Conservation (phyloP, 2,329 filamentous ascomycete genomes). For the Fusarium heterosporum region DNA sequence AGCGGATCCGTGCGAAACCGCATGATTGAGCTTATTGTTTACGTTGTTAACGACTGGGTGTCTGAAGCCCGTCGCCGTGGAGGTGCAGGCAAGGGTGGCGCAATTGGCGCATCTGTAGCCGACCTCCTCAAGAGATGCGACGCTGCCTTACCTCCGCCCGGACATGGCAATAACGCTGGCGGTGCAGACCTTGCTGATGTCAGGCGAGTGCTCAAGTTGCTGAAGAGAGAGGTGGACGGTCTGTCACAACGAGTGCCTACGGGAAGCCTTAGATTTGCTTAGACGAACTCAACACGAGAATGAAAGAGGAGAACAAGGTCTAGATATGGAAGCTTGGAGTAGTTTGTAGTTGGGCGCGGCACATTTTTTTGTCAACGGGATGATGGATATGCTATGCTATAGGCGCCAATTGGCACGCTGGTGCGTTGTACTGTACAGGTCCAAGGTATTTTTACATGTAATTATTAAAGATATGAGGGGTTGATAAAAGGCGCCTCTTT, state of each 20-base stretch:
- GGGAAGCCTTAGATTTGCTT: conserved; percentile 61
- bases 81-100: conserved; percentile 54
- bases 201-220: conserved; percentile 55
- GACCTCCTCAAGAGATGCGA: conserved; percentile 66
- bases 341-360: conserved; percentile 31
- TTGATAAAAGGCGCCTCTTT: conserved; percentile 28
- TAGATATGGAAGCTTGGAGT: conserved; percentile 33
- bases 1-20: conserved; percentile 62
- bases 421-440: conserved; percentile 48
- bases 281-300: conserved; percentile 33
- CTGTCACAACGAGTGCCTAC: conserved; percentile 58
- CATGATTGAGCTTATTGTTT: conserved; percentile 67
- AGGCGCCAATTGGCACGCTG: conserved; percentile 47
- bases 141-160: conserved; percentile 55
- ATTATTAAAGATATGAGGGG: conserved; percentile 45
- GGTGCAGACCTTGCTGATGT: conserved; percentile 60
- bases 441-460: conserved; percentile 44
- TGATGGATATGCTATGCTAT: conserved; percentile 48
- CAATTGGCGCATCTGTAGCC: conserved; percentile 58
- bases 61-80: conserved; percentile 62
- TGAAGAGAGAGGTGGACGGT: conserved; percentile 59
- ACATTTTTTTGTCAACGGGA: conserved; percentile 44
- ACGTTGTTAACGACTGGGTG: conserved; percentile 62
- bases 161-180: conserved; percentile 58
- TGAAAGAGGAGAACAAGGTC: conserved; percentile 10